Percentiles rank a stretch among this genome's conserved stretches.
Conservation (phyloP, 768 basidiomycete genomes). For the Kwoniella europaea region DNA sequence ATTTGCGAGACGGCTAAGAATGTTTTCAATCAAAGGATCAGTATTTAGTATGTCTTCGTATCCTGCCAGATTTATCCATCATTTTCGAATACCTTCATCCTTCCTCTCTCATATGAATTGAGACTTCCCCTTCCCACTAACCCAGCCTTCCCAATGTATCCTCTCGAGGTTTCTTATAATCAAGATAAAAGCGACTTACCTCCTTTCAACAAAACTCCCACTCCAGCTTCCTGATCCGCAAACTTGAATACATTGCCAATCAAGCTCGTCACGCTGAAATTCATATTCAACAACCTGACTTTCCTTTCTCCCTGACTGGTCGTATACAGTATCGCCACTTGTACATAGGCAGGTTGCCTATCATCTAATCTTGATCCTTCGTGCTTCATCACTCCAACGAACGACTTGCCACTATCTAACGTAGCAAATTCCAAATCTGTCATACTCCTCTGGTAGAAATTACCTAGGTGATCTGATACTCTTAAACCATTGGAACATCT, state of each 20-base stretch:
- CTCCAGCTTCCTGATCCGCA: constrained; percentile 85
- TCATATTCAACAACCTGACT: constrained; percentile 85
- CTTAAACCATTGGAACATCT: constrained; percentile 76
- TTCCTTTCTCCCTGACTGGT: constrained; percentile 74
- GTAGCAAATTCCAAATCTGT: constrained; percentile 79
- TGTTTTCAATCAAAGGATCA: too few relatives aligned
- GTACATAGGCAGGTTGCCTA: constrained; percentile 75
- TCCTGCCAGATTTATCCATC: too few relatives aligned
- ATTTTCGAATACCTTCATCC: too few relatives aligned
- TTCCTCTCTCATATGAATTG: too few relatives aligned
- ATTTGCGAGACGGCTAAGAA: constrained; percentile 72
- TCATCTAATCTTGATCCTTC: constrained; percentile 68
- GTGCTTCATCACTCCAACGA: constrained; percentile 77
- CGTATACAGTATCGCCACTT: constrained; percentile 88
- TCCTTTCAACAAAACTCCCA: constrained; percentile 75
- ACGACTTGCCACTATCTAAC: constrained; percentile 78
- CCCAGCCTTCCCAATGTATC: background rate
- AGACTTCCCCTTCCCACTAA: too few relatives aligned
- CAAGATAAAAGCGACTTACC: constrained; percentile 62
- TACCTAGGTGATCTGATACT: constrained; percentile 48
- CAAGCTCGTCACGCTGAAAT: constrained; percentile 75
- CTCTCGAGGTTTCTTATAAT: background rate
- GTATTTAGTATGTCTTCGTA: too few relatives aligned
- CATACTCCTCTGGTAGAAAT: constrained; percentile 60
- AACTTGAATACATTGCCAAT: constrained; percentile 90